phyloP scores from a whole-genome alignment of 345 rosid species.

The Rhodamnia rubescens region DNA sequence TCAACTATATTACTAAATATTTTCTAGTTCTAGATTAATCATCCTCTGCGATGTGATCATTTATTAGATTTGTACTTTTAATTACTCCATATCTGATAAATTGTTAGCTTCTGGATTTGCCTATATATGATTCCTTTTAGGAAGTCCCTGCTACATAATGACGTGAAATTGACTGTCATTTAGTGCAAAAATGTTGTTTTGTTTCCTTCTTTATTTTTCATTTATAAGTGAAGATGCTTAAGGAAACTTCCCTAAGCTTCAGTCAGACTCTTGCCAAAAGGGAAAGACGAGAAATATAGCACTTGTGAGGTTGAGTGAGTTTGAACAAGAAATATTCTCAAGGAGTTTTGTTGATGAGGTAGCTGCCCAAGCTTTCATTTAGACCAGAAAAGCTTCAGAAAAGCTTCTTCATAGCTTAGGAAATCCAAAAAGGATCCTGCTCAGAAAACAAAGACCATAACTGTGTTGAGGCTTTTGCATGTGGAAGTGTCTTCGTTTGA shows the following conservation, averaged over 20 bases:
- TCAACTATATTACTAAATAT: background rate
- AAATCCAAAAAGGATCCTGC: background rate
- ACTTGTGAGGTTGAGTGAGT: background rate
- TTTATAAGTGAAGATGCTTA: background rate
- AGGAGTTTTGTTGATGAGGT: background rate
- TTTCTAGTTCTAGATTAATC: background rate
- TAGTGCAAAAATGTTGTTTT: background rate
- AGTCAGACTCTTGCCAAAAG: background rate
- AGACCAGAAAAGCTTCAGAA: background rate
- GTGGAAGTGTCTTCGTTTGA: background rate
- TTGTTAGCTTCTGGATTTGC: background rate
- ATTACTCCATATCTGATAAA: background rate
- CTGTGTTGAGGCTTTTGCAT: background rate
- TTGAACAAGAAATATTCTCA: background rate
- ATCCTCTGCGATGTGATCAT: background rate
- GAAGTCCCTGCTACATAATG: background rate
- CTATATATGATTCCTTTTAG: background rate
- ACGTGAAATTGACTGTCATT: background rate
- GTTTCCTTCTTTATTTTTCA: background rate
- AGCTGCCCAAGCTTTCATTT: background rate
- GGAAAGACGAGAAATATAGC: background rate
- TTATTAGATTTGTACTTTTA: background rate
- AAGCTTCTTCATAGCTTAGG: background rate
- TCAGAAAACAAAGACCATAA: background rate
- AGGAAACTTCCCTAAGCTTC: background rate